Evolutionary conservation across 2,329 filamentous ascomycete species (phyloP), one percentile per base, ranked within the genome.

Genomic region (Teratosphaeriaceae sp.): DNA sequence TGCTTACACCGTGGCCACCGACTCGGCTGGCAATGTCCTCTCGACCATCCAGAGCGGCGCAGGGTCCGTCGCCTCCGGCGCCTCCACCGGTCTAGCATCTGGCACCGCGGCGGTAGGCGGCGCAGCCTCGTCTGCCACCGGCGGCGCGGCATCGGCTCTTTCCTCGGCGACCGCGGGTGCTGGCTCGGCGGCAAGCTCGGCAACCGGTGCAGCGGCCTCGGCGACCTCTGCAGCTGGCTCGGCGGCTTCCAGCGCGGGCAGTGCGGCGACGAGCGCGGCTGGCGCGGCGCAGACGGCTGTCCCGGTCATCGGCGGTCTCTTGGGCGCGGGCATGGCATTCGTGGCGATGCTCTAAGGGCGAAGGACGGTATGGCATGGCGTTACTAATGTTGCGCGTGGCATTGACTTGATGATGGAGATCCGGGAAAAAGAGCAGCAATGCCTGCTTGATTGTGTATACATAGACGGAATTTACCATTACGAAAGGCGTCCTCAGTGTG

Each of bases 301-400:
- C 3, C 55, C 55, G 19, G 31, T 50, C 22, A 18, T 48, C 23
- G 63, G 58, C 12, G 62, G 47, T 42, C 58, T 49, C 3, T 51
- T 61, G 3, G 61, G 47, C 19, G 56, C 53, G 7, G 64, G 50
- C 15, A 59, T 57, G 34, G 61, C 45, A 55, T 57, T 45, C 51
- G 59, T 53, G 48, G 58, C 50, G 46, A 49, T 57, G 42, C 42
- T 58, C 16, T 57, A 52, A 40, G 37, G 7, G 23, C 11, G 34
- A n/a, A n/a, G n/a, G n/a, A 27, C 8, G n/a, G 24, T n/a, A 27
- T 27, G n/a, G 24, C 24, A 27, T 27, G 24, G 24, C 24, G 24
- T 27, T 27, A 27, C n/a, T n/a, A n/a, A n/a, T n/a, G n/a, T n/a
- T n/a, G n/a, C n/a, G n/a, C n/a, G n/a, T n/a, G n/a, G n/a, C n/a